Base-by-base conservation (phyloP, 1,284 basidiomycete species). In the Moesziomyces sp. region DNA sequence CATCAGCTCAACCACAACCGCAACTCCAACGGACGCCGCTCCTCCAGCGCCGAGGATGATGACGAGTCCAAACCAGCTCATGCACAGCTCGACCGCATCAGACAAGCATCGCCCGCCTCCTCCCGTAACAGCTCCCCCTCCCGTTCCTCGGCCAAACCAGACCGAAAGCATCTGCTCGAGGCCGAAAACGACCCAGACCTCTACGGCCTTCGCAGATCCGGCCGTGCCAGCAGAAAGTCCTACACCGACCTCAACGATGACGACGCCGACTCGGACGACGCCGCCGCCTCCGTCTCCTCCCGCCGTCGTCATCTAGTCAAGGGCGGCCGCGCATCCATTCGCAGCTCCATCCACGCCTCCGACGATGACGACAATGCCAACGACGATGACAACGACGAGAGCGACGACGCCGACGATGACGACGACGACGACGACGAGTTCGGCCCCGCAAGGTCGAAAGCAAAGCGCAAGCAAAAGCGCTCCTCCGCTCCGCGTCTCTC, bases 391-490 rank as follows among this genome's bases (percentile, higher is more conserved):
- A 57, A 60, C 43, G 69, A 64, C 10, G 71, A 69, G 3, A 93
- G 94, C 79, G 95, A 94, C 81, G 93, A 91, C 40, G 87, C 90
- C 81, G 93, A 91, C 40, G 87, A 90, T 35, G 91, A 92, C 91
- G 58, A 90, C 90, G 84, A 88, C 57, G 92, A 92, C 79, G 86
- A 85, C 21, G 73, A 74, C 21, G 64, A 72, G 34, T 65, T 72
- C 40, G 58, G 57, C 40, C 54, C 61, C 1, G 48, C 52, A 44
- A 55, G 56, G 44, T 56, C 58, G 35, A 65, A 68, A 45, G 55
- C 46, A 38, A 63, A 60, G 52, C 49, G 56, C 50, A 67, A 63
- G 46, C 43, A 48, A n/a, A 58, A 52, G 49, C 66, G 60, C 23
- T 49, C 68, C 10, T 55, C 56, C 44, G 52, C 63, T 38, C 49